Evolutionary conservation across 2,329 filamentous ascomycete species (phyloP), one percentile per base, ranked within the genome.

Genomic region (Graphilbum sp.): DNA sequence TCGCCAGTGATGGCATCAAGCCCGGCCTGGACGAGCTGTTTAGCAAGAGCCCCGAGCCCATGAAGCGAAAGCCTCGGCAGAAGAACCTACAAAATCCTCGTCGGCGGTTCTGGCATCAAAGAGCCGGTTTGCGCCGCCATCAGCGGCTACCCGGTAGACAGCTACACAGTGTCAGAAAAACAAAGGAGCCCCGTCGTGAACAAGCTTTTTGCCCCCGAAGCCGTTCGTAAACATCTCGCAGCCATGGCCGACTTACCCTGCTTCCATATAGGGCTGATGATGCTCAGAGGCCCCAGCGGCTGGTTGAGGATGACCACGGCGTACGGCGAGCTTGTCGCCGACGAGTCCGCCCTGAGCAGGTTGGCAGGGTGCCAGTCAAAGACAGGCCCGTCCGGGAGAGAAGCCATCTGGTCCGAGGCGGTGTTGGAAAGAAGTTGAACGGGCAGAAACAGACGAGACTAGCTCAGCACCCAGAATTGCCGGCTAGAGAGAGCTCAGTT

Each of bases 81-180:
- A n/a, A 6, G 9, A 19, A 53, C 60, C 40, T 48, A 66, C 63
- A 43, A 61, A 62, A 46, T 33, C 41, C 5, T 30, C 20, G 18
- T 47, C 46, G 10, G 43, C 39, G 2, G 36, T 19, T 2, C 46
- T 35, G 5, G 65, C 54, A 24, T 64, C 53, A 40, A 64, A 60
- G 57, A 95, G 67, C 29, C 74, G 69, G 52, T 96, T 93, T 34
- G 87, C 87, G 19, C 86, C 90, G 39, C 87, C 90, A 60, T 98
- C 90, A 21, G 86, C 90, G 41, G 86, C 93, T 38, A 96, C 66
- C 19, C 68, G 43, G 11, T 38, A 48, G 3, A 37, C 30, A 23
- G 43, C 40, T 46, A 13, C 7, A 12, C 10, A 12, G 27, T 29
- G 17, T 17, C 25, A 40, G 29, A 27, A 27, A 15, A 8, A 8